These are phyloP conservation scores for Stevia rebaudiana DNA, from an alignment of 140 eudicot genomes.

Conservation along the genomic window DNA sequence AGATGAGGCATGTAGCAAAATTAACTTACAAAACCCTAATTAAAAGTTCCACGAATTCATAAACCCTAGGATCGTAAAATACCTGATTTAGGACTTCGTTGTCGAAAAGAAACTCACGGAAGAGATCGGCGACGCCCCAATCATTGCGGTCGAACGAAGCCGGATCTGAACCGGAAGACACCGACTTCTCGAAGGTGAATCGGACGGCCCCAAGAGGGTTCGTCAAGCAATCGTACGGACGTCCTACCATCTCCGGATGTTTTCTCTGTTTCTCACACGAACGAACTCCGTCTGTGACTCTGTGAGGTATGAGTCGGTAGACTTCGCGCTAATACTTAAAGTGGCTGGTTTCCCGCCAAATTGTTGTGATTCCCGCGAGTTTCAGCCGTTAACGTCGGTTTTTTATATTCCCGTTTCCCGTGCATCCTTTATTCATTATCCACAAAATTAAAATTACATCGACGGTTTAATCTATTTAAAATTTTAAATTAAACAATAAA, in stretches of 20 bases:
- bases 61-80: constrained; percentile 12
- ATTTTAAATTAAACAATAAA: too few relatives aligned
- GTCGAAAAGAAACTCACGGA: constrained; percentile 53
- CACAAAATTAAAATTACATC: too few relatives aligned
- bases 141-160: constrained; percentile 64
- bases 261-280: background rate
- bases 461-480: too few relatives aligned
- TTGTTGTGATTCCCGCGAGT: constrained; percentile 42
- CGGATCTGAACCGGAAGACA: constrained; percentile 47
- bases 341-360: constrained; percentile 49
- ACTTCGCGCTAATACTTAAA: constrained; percentile 26
- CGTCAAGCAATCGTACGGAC: constrained; percentile 69
- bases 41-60: background rate
- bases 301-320: background rate
- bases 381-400: background rate
- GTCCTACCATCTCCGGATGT: constrained; percentile 60
- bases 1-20: background rate
- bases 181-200: constrained; percentile 71
- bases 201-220: constrained; percentile 98
- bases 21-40: background rate
- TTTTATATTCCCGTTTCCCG: too few relatives aligned
- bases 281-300: background rate
- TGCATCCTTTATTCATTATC: too few relatives aligned
- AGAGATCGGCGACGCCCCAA: constrained; percentile 80
- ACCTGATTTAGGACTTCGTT: constrained; percentile 54